A percentile compares a stretch with the other conserved stretches of the same genome.
phyloP scores from a whole-genome alignment of 352 stramenopile genomes.

The Nothophytophthora sp. region DNA sequence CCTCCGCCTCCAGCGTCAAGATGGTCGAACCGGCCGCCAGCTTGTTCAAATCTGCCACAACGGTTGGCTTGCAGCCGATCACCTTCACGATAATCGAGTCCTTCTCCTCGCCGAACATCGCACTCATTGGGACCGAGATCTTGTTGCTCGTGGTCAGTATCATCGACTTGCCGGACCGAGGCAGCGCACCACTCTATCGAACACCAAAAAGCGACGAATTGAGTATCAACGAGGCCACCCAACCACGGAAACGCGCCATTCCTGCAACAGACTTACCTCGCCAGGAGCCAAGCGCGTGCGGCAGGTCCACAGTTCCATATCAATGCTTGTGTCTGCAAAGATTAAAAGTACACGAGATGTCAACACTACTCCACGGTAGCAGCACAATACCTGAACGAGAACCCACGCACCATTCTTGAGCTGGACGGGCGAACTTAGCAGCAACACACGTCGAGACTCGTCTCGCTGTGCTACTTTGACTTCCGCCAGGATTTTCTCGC shows the following conservation, averaged over 20 bases:
- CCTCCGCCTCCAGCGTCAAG: constrained; percentile 68
- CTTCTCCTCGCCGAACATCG: constrained; percentile 78
- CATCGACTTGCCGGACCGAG: constrained; percentile 42
- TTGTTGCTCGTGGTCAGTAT: constrained; percentile 72
- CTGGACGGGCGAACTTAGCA: constrained; percentile 87
- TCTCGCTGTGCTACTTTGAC: constrained; percentile 89
- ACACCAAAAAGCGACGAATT: not conserved
- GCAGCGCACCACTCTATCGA: constrained; percentile 37
- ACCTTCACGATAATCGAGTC: constrained; percentile 88
- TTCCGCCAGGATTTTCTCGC: constrained; percentile 82
- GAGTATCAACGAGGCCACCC: not conserved
- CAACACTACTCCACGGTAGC: constrained; percentile 1
- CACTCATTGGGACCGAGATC: constrained; percentile 80
- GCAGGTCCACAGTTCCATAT: constrained; percentile 84
- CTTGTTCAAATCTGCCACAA: constrained; percentile 72
- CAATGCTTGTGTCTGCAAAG: constrained; percentile 62
- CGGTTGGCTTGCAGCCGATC: constrained; percentile 80
- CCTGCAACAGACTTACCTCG: constrained; percentile 34
- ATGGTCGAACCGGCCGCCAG: constrained; percentile 66
- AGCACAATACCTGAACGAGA: not conserved
- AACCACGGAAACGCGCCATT: not conserved
- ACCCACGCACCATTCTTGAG: constrained; percentile 80
- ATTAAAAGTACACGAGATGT: constrained; percentile 6
- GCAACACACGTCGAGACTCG: constrained; percentile 79
- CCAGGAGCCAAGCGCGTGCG: constrained; percentile 48